Evolutionary conservation across 2,329 filamentous ascomycete species (phyloP).

Genomic region (Colletotrichum truncatum): DNA sequence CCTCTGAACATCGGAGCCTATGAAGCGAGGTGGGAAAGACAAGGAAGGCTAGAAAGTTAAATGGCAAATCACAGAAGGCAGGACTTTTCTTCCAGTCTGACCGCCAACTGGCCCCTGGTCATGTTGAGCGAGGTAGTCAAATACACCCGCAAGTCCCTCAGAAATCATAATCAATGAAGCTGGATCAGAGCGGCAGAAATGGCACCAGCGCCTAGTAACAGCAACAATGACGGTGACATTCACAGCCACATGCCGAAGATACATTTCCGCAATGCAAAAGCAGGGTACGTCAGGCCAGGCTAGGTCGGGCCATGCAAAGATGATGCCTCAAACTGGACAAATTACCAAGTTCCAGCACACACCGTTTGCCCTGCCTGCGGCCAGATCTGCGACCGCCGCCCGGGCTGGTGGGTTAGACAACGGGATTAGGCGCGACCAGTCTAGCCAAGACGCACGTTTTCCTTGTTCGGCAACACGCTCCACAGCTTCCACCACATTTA

Average conservation of each 20-base stretch:
- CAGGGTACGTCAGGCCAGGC: no score
- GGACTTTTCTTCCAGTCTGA: no score
- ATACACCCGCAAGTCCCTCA: no score
- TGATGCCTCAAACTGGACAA: not conserved
- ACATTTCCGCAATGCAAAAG: not conserved
- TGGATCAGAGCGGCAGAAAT: no score
- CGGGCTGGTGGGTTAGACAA: conserved; percentile 29
- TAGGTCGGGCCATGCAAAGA: not conserved
- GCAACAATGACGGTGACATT: no score
- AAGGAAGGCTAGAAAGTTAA: not conserved
- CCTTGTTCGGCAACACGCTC: conserved; percentile 22
- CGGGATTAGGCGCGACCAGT: conserved; percentile 25
- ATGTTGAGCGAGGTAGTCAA: no score
- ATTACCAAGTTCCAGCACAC: not conserved
- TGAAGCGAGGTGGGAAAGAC: not conserved
- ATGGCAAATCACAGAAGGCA: not conserved
- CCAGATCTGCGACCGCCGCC: conserved; percentile 32
- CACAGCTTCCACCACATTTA: conserved; percentile 25
- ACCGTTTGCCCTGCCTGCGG: conserved; percentile 23
- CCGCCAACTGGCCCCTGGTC: no score
- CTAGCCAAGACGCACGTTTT: conserved; percentile 31
- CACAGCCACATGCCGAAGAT: no score
- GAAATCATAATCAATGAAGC: no score
- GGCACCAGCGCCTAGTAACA: no score
- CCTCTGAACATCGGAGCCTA: not conserved